Base-by-base conservation (phyloP, 805 yeast genomes). In the Metschnikowia bowlesiae region DNA sequence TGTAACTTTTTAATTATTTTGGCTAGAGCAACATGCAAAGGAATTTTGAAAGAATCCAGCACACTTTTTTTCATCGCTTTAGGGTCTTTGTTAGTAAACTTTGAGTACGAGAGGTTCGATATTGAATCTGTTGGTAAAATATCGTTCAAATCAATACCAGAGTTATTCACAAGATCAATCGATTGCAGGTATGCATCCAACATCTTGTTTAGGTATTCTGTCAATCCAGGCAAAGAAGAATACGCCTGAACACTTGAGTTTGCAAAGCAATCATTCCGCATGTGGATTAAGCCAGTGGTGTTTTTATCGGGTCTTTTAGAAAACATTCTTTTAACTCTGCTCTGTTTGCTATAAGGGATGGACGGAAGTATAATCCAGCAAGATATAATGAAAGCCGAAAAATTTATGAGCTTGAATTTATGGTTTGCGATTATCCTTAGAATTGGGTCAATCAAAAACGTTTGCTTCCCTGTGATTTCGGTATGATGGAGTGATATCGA, bases 201-300 rank as follows among this genome's bases (percentile, higher is more conserved):
- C 48, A 78, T 65, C 31, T 63, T 59, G 50, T 73, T 82, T 53
- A 87, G 64, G 58, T 87, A 87, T 4, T 67, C 70, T 35, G 84
- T 80, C 44, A 87, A 61, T 0, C 78, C 76, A 0, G 87, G 84
- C 14, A 85, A 63, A 0, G 89, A 69, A 14, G 84, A 79, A 48
- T 87, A 75, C 0, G 91, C 94, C 65, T 92, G 99, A 16, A 94
- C 62, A 0, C 91, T 83, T 7, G 95, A 81, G 62, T 94, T 92
- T 53, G 96, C 96, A 70, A 89, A 92, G 66, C 99, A 92, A 64
- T 90, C 97, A 56, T 89, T 88, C 52, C 91, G 79, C 55, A 84
- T 74, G 65, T 92, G 94, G 57, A 84, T 76, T 41, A 92, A 71
- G 2, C 97, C 97, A 0, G 94, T 89, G 9, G 96, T 85, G 60